These are phyloP conservation scores for Candida chauliodis DNA, from an alignment of 805 yeast genomes.

Conservation along the genomic window DNA sequence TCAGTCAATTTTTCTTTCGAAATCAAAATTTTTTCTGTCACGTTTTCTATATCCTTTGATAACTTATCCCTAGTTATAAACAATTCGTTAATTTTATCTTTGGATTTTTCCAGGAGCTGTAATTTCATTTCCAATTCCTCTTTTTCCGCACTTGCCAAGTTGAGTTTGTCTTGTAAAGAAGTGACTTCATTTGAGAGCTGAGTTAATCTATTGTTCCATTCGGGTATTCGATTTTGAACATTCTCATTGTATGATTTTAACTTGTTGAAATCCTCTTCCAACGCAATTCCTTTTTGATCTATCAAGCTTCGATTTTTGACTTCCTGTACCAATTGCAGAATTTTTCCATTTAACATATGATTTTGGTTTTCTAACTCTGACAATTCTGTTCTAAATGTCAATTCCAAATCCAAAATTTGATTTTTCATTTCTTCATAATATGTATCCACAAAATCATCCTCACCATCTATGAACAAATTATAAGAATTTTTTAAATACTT, in stretches of 20 bases:
- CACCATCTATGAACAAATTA: conserved; percentile 58
- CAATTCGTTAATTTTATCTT: conserved; percentile 60
- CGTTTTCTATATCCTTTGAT: conserved; percentile 48
- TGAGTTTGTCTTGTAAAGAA: conserved; percentile 14
- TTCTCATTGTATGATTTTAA: conserved; percentile 68
- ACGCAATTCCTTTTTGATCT: conserved; percentile 54
- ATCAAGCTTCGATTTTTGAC: conserved; percentile 46
- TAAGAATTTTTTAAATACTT: conserved; percentile 66
- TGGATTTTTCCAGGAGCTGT: conserved; percentile 52
- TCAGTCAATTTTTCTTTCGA: conserved; percentile 43
- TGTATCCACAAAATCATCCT: conserved; percentile 53
- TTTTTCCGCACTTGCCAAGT: conserved; percentile 18
- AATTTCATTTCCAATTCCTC: conserved; percentile 42
- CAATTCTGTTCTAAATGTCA: conserved; percentile 43
- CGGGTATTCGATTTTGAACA: conserved; percentile 59
- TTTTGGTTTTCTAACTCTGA: conserved; percentile 21
- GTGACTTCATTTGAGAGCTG: conserved; percentile 25
- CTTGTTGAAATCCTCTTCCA: conserved; percentile 67
- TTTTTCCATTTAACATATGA: conserved; percentile 38
- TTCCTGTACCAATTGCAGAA: conserved; percentile 36
- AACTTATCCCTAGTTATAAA: conserved; percentile 59
- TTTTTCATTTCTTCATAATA: conserved; percentile 52
- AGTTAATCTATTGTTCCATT: conserved; percentile 54
- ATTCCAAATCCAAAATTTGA: conserved; percentile 51
- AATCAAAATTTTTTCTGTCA: conserved; percentile 43